Percentiles rank a stretch among this genome's conserved stretches.
Conservation (phyloP, 2,329 filamentous ascomycete species). For the Xylariaceae sp. region DNA sequence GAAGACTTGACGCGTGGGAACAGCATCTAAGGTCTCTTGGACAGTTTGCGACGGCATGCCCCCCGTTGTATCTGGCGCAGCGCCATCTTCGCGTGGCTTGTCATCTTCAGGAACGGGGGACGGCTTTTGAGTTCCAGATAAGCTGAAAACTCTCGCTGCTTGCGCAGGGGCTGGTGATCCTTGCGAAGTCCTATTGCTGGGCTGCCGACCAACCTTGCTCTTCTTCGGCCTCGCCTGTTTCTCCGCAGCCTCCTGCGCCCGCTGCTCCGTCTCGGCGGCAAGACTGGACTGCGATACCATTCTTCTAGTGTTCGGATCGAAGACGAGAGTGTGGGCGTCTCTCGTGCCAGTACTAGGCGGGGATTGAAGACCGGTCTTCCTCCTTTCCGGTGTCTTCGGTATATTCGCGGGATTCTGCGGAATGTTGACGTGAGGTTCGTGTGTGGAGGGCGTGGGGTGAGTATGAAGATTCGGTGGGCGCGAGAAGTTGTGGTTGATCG, state of each 20-base stretch:
- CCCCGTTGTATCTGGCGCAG: constrained; percentile 4
- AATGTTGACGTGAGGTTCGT: constrained; percentile 4
- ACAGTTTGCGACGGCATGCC: constrained; percentile 16
- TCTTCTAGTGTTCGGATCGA: constrained; percentile 62
- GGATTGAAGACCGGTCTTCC: too few relatives aligned
- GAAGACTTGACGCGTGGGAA: constrained; percentile 29
- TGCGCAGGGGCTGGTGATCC: constrained; percentile 28
- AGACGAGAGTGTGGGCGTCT: constrained; percentile 19
- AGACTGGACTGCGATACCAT: constrained; percentile 45
- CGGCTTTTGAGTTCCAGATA: constrained; percentile 11
- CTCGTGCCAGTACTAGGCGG: too few relatives aligned
- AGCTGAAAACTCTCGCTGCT: too few relatives aligned
- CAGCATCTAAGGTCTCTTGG: constrained; percentile 30
- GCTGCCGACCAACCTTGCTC: constrained; percentile 36
- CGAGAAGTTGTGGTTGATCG: constrained; percentile 50
- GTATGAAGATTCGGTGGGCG: constrained; percentile 47
- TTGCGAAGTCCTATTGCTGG: constrained; percentile 24
- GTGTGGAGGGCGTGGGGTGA: constrained; percentile 29
- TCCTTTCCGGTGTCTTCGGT: too few relatives aligned
- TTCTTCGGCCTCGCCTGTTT: constrained; percentile 31
- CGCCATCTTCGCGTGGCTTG: constrained; percentile 27
- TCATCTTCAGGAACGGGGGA: constrained; percentile 39
- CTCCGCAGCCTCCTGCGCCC: constrained; percentile 35
- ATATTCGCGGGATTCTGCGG: too few relatives aligned
- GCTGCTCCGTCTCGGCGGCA: constrained; percentile 36